Evolutionary conservation across 352 stramenopile genomes (phyloP), one percentile per base, ranked within the genome.

Genomic region (Pythium coloratum): DNA sequence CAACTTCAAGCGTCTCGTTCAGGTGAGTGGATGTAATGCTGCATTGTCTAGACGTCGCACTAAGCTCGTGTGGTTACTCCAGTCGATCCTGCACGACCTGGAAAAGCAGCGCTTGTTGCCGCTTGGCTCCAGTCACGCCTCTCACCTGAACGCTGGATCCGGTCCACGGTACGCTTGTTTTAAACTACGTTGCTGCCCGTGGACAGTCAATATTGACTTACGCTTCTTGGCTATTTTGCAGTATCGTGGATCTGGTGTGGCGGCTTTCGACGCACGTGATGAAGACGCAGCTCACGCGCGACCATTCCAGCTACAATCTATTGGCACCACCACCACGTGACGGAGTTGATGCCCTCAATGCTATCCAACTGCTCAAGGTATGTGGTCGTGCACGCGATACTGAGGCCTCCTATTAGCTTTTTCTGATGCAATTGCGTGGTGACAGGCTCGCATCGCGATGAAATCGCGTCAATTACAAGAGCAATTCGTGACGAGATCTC

Each of bases 1-100:
- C 55, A 85, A 73, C 40, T 87, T 88, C 62, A 87, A 90, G 69
- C 68, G 80, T 13, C 69, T 84, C n/a, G 76, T 81, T 3, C 78
- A 89, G 70, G 81, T 87, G 36, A 44, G 34, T 20, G 47, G 8
- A 26, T 5, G 13, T 6, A 9, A 36, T 59, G 2, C 3, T 44
- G 40, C 2, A 34, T 12, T 50, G 30, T 18, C 0, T 28, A 50
- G 40, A 12, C 20, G 40, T 55, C 18, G 40, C 18, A 57, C 24
- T 55, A 20, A 42, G 9, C 4, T 34, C 42, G 2, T 34, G 36
- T 44, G 18, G 6, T 34, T 26, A 46, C 14, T 7, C 20, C n/a
- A 83, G 80, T 64, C 62, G 1, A 64, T 70, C 20, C 62, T 89
- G 34, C 64, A 76, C 16, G 76, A 84, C 2, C 62, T 86, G n/a